A percentile compares a stretch with the other conserved stretches of the same genome.
These are phyloP conservation scores for Lasiodiplodia hormozganensis DNA, from an alignment of 2,329 filamentous ascomycete species.

Conservation along the genomic window DNA sequence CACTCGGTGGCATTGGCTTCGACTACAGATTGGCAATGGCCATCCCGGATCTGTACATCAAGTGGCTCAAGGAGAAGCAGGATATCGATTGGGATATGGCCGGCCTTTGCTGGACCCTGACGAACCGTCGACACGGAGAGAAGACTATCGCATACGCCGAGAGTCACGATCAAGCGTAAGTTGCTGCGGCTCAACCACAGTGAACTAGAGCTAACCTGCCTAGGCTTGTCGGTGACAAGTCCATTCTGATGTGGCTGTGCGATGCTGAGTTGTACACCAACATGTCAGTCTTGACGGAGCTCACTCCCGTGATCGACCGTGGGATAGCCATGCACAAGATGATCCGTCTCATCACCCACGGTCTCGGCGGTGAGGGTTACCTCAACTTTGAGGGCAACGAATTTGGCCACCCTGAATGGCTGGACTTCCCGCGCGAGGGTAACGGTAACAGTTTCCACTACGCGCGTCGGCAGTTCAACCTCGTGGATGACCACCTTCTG, in stretches of 20 bases:
- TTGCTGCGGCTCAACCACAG: conserved; percentile 78
- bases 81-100: conserved; percentile 93
- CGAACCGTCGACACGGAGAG: conserved; percentile 91
- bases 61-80: conserved; percentile 91
- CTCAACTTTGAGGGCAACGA: conserved; percentile 99
- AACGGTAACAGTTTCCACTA: conserved; percentile 96
- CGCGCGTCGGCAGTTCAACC: conserved; percentile 89
- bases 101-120: conserved; percentile 83
- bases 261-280: conserved; percentile 97
- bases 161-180: conserved; percentile 96
- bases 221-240: conserved; percentile 96
- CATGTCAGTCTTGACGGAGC: conserved; percentile 85
- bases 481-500: conserved; percentile 83
- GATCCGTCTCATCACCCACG: conserved; percentile 92
- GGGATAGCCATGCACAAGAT: conserved; percentile 96
- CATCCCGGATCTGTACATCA: conserved; percentile 98
- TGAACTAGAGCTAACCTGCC: conserved; percentile 76
- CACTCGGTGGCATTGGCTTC: conserved; percentile 90
- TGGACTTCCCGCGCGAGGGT: conserved; percentile 94
- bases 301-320: conserved; percentile 87
- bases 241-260: conserved; percentile 96
- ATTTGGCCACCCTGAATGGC: conserved; percentile 98
- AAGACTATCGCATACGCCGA: conserved; percentile 99
- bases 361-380: conserved; percentile 91
- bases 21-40: conserved; percentile 98